Percentiles rank a stretch among this genome's conserved stretches.
Conservation (phyloP, 23 red algal species). For the Gracilaria gracilis region DNA sequence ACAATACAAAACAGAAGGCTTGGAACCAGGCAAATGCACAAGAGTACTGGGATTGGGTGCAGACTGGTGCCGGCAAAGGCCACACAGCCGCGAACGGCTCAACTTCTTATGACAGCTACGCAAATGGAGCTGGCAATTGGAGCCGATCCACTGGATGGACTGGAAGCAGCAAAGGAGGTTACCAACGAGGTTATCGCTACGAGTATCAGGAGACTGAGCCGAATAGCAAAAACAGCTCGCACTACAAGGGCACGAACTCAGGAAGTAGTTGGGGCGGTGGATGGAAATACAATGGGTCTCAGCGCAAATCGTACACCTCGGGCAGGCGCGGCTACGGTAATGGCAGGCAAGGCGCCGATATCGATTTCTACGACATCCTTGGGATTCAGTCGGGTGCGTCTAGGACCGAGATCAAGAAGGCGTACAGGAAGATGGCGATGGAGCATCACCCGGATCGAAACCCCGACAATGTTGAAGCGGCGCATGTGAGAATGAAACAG, state of each 20-base stretch:
- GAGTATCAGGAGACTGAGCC: constrained; percentile 23
- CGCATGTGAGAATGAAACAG: constrained; percentile 72
- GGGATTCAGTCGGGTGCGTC: constrained; percentile 84
- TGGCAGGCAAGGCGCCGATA: neutral
- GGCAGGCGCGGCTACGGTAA: neutral
- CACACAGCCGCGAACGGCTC: neutral
- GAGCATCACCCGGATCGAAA: constrained; percentile 95
- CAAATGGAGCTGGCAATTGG: neutral
- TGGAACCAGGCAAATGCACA: constrained; percentile 62
- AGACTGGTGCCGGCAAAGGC: constrained; percentile 30
- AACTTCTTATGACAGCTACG: neutral
- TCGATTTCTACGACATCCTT: constrained; percentile 85
- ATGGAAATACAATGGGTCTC: constrained; percentile 12
- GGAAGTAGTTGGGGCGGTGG: constrained; percentile 22
- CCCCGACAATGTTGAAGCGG: constrained; percentile 65
- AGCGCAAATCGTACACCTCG: neutral
- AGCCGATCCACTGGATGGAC: constrained; percentile 15
- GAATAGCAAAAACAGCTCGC: neutral
- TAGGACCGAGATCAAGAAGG: constrained; percentile 84
- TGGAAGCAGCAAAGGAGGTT: constrained; percentile 34
- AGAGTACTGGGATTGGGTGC: constrained; percentile 73
- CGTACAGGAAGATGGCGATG: constrained; percentile 87
- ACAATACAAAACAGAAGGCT: constrained; percentile 7
- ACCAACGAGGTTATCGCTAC: constrained; percentile 63
- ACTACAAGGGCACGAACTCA: neutral